A percentile compares a stretch with the other conserved stretches of the same genome.
Evolutionary conservation across 305 asterid species (phyloP).

Genomic region (Plantago coronopus): DNA sequence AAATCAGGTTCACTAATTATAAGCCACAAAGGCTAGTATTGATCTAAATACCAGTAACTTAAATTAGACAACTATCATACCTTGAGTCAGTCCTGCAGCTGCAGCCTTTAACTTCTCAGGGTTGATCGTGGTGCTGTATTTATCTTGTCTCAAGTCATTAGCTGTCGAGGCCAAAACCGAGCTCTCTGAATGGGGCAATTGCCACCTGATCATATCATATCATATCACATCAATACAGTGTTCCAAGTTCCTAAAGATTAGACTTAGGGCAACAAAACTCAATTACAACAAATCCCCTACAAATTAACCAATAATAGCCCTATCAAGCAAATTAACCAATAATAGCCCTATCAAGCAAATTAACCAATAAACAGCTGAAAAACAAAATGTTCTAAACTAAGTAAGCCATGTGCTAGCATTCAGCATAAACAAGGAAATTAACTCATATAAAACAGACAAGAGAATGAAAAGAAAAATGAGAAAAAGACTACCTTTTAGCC

Average conservation of each 20-base stretch:
- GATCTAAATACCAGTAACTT: neutral
- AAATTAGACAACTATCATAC: constrained; percentile 35
- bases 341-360: no score
- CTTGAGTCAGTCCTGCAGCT: constrained; percentile 64
- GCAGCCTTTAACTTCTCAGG: constrained; percentile 82
- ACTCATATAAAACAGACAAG: neutral
- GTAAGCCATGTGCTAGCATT: no score
- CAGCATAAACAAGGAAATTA: no score
- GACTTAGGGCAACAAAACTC: neutral
- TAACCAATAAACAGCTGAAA: no score
- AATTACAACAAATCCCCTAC: neutral
- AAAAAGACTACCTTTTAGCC: constrained; percentile 66
- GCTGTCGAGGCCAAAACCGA: constrained; percentile 71
- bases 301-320: neutral
- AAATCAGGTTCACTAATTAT: no score
- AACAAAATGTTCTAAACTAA: no score
- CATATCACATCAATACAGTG: neutral
- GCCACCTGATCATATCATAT: constrained; percentile 51
- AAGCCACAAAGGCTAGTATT: neutral
- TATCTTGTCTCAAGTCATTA: constrained; percentile 69
- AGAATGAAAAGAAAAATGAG: neutral
- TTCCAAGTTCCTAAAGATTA: no score
- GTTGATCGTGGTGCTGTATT: constrained; percentile 36
- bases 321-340: no score
- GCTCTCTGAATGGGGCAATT: constrained; percentile 54